phyloP scores from a whole-genome alignment of 2,329 filamentous ascomycete species.

The Xylariales sp. region DNA sequence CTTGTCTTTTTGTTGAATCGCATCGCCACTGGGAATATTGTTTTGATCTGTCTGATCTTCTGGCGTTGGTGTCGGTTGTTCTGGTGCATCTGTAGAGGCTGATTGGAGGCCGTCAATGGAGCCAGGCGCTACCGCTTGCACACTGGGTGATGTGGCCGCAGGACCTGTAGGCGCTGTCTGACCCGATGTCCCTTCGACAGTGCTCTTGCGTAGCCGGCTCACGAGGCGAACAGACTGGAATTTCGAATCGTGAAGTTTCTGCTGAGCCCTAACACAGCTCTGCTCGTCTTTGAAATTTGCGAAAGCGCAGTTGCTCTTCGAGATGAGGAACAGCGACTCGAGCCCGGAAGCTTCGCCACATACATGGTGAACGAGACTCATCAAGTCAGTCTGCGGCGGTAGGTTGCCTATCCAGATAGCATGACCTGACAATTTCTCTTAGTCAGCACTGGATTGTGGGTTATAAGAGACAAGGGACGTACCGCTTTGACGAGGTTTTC shows the following conservation, averaged over 20 bases:
- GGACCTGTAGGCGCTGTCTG: conserved; percentile 52
- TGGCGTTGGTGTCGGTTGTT: conserved; percentile 11
- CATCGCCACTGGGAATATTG: conserved; percentile 14
- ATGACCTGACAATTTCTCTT: conserved; percentile 53
- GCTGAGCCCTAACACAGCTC: conserved; percentile 71
- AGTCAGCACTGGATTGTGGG: too few relatives aligned
- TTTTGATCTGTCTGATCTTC: conserved; percentile 10
- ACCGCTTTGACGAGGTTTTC: conserved; percentile 60
- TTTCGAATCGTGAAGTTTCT: conserved; percentile 82
- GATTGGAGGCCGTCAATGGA: too few relatives aligned
- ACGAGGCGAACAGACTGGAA: conserved; percentile 84
- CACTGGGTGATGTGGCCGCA: conserved; percentile 33
- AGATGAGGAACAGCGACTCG: conserved; percentile 88
- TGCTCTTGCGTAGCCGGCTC: conserved; percentile 67
- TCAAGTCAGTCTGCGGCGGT: conserved; percentile 74
- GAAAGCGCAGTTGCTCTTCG: conserved; percentile 96
- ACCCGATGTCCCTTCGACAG: conserved; percentile 34
- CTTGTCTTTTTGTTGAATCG: conserved; percentile 53
- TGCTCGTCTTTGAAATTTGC: conserved; percentile 86
- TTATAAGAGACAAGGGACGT: too few relatives aligned
- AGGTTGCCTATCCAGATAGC: conserved; percentile 96
- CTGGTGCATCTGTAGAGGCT: not conserved
- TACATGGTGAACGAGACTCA: conserved; percentile 86
- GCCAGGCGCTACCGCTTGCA: conserved; percentile 16
- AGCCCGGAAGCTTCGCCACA: conserved; percentile 73